phyloP scores from a whole-genome alignment of 805 yeast genomes.

The Metschnikowia peoriensis region DNA sequence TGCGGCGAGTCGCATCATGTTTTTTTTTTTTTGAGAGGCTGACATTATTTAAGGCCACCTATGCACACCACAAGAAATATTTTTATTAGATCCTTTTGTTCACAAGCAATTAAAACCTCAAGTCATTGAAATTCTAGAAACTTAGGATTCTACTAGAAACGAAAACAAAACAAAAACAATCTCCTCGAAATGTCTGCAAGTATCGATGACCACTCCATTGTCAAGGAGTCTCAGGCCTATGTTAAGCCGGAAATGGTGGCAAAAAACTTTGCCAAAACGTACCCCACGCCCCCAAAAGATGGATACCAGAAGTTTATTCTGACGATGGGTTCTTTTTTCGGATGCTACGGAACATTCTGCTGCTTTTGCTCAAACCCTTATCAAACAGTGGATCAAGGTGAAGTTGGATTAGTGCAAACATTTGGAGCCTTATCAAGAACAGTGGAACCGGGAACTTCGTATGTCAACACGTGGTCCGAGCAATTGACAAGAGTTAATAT shows the following conservation, averaged over 20 bases:
- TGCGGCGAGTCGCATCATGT: neutral
- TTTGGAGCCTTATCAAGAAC: constrained; percentile 65
- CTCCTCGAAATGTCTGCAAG: constrained; percentile 5
- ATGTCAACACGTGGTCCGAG: constrained; percentile 66
- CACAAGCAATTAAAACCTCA: neutral
- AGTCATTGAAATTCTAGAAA: neutral
- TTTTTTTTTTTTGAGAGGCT: neutral
- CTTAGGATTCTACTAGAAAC: neutral
- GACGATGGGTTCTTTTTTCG: constrained; percentile 46
- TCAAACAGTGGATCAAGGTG: constrained; percentile 59
- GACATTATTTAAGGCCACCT: neutral
- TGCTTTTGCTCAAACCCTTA: constrained; percentile 61
- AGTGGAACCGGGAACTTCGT: constrained; percentile 67
- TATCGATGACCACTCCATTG: constrained; percentile 7
- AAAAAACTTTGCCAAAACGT: constrained; percentile 40
- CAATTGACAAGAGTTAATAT: constrained; percentile 49
- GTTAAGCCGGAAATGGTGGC: constrained; percentile 41
- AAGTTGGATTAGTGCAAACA: constrained; percentile 63
- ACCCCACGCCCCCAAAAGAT: constrained; percentile 39
- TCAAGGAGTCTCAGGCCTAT: constrained; percentile 13
- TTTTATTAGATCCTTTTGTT: no score
- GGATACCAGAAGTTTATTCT: constrained; percentile 42
- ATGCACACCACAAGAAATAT: neutral
- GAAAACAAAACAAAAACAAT: neutral
- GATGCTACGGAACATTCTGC: constrained; percentile 55